Base-by-base conservation (phyloP, 148 eudicot genomes). In the Dianthus caryophyllus region DNA sequence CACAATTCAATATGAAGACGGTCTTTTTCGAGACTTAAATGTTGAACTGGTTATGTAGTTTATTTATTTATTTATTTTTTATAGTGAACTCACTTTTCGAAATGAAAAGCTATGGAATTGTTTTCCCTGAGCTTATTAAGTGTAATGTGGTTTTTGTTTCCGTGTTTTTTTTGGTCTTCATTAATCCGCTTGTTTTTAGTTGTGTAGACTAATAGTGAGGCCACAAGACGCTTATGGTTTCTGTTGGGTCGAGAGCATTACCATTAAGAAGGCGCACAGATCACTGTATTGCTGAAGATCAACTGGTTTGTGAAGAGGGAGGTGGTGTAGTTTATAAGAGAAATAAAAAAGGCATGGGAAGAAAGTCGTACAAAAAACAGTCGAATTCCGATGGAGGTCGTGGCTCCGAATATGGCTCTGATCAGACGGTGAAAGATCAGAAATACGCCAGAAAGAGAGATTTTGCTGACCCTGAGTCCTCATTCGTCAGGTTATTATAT, bases 401-500 rank as follows among this genome's bases (percentile, higher is more conserved):
- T 61, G 53, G 62, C 17, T 68, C 85, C 46, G 78, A 73, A 47
- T 50, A 79, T 22, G 59, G 9, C 49, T 6, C 65, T 25, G 78
- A 69, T 22, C 66, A 49, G 53, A 67, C 57, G 56, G 2, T 15
- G 18, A 84, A 69, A 18, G 77, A 79, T 61, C 65, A 66, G 21
- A 85, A 76, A 15, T 69, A 55, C 52, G 60, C 57, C 12, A 76
- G 71, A 61, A 46, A 75, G 65, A 77, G 77, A 30, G 64, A 74
- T 21, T 52, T 50, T 10, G 68, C 79, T 0, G 71, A 64, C 11
- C 71, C 75, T 10, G 76, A 85, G 61, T 38, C 76, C 30, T 81
- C 91, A 25, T 86, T 81, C 77, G 52, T 90, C 78, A 90, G 97
- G 97, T 90, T 72, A 27, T 55, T 47, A 16, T 44, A 25, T 39